These are phyloP conservation scores for Fusarium torulosum DNA, from an alignment of 2,329 filamentous ascomycete species.

Conservation along the genomic window DNA sequence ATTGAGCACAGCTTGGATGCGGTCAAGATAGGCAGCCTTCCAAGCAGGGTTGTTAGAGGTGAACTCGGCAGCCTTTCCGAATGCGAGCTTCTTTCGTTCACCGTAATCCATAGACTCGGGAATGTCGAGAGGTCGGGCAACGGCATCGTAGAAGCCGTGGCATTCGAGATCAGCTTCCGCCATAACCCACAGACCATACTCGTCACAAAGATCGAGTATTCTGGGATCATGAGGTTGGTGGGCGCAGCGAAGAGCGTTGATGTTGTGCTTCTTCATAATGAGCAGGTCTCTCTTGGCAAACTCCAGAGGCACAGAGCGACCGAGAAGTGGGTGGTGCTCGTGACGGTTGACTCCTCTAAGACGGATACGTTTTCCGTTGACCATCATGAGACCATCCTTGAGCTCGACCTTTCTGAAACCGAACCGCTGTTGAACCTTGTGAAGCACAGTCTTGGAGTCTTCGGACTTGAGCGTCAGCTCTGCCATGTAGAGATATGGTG, in stretches of 20 bases:
- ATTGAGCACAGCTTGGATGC: constrained; percentile 72
- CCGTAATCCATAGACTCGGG: constrained; percentile 70
- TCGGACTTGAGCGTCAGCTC: constrained; percentile 65
- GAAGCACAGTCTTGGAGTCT: constrained; percentile 51
- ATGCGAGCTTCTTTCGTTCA: constrained; percentile 69
- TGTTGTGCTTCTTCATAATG: constrained; percentile 77
- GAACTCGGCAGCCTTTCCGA: constrained; percentile 66
- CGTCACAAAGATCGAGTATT: constrained; percentile 71
- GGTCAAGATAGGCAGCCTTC: constrained; percentile 75
- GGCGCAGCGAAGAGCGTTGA: constrained; percentile 77
- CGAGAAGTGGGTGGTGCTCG: constrained; percentile 75
- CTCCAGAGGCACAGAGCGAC: constrained; percentile 72
- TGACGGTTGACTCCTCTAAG: constrained; percentile 74
- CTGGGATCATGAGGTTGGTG: constrained; percentile 75
- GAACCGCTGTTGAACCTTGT: constrained; percentile 64
- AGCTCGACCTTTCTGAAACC: constrained; percentile 76
- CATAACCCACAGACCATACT: constrained; percentile 74
- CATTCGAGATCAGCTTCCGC: constrained; percentile 66
- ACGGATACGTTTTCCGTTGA: constrained; percentile 73
- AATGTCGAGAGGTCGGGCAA: constrained; percentile 64
- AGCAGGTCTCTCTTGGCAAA: constrained; percentile 72
- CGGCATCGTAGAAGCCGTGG: constrained; percentile 65
- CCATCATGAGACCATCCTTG: constrained; percentile 70
- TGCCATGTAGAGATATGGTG: constrained; percentile 70
- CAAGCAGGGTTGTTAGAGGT: constrained; percentile 72